Base-by-base conservation (phyloP, 306 rosid species). In the Inga oerstediana region DNA sequence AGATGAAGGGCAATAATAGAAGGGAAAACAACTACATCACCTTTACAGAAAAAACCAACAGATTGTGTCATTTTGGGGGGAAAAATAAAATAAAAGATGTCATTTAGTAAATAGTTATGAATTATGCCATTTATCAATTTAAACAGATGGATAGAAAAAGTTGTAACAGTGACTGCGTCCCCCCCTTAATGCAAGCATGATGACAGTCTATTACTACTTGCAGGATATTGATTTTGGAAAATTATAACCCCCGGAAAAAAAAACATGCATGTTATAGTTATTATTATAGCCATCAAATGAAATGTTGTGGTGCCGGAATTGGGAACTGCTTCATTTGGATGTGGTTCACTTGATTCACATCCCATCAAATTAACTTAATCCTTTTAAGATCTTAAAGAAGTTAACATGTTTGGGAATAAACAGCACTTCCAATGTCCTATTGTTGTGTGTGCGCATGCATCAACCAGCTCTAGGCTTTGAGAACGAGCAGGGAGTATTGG, bases 41-140 rank as follows among this genome's bases (percentile, higher is more conserved):
- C 35, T 70, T 24, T 51, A 73, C 45, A 52, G 5, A 72, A 58
- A 37, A 72, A 72, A 46, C 32, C 48, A 79, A 79, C n/a, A 79
- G 39, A 64, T 73, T 54, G 44, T 4, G 20, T 44, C 39, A 80
- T 74, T 66, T 24, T 24, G 67, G 32, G 5, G 17, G 7, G 2
- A 1, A 11, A 11, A 62, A 62, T 10, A 62, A 62, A 22, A n/a
- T 24, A 24, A 61, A 61, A 61, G 34, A 62, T 24, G 35, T 2
- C 67, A 10, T 61, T 24, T 61, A 61, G 67, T 61, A 24, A 24
- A 10, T 61, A 10, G 16, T 61, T 61, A 61, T 10, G 12, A 61
- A 4, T 14, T 12, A 10, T 61, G 67, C 35, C 16, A 24, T 24
- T 61, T 24, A 24, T 15, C 16, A 10, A 2, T 61, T 16, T 11